Percentiles rank a stretch among this genome's conserved stretches.
Evolutionary conservation across 441 rosid genomes (phyloP).

Genomic region (Gossypium laxum): DNA sequence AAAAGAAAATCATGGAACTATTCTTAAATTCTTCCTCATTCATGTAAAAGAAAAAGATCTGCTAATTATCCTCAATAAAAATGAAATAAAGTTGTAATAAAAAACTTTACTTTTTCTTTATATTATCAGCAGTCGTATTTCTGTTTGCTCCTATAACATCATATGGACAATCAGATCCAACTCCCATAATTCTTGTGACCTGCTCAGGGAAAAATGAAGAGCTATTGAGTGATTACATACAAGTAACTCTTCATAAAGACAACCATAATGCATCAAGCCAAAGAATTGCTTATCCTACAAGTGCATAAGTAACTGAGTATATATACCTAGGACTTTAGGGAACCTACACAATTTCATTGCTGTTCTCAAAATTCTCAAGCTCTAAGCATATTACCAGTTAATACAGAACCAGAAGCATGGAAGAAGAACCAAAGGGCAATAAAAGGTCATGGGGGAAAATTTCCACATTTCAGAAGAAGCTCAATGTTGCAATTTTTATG

Average conservation of each 20-base stretch:
- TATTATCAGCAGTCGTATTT: constrained; percentile 56
- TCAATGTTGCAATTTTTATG: background rate
- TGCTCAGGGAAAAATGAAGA: constrained; percentile 20
- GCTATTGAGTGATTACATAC: constrained; percentile 5
- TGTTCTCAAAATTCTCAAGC: background rate
- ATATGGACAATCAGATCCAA: constrained; percentile 57
- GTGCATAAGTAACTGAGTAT: background rate
- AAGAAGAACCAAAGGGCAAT: background rate
- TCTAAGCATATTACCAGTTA: background rate
- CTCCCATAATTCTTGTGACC: constrained; percentile 83
- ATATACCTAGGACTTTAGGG: background rate
- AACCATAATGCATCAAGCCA: background rate
- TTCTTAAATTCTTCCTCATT: background rate
- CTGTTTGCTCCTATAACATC: constrained; percentile 70
- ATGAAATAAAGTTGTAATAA: background rate
- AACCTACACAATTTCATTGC: background rate
- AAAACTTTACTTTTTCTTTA: constrained; percentile 66
- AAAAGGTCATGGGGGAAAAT: background rate
- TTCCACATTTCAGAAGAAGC: background rate
- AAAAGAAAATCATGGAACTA: background rate
- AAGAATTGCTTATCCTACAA: background rate
- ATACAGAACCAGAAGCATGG: background rate
- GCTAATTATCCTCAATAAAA: background rate
- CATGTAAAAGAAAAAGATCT: background rate
- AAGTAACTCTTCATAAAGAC: background rate